Evolutionary conservation across 1,139 yeast genomes (phyloP).

Genomic region (Ogataea hybrid): DNA sequence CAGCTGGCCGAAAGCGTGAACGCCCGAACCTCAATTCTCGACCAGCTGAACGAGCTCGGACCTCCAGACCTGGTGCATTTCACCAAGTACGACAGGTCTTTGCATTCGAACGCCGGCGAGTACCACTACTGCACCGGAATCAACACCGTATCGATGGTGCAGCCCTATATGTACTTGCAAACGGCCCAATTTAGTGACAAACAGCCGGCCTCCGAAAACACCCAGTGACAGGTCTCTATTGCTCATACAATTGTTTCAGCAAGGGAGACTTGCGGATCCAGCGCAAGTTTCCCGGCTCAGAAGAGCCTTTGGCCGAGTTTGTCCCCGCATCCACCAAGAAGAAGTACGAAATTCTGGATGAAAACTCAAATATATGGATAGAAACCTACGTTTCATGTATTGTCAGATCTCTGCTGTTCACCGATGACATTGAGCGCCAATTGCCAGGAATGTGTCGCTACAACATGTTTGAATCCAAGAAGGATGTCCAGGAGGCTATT

Average conservation of each 20-base stretch:
- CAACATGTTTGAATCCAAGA: constrained; percentile 42
- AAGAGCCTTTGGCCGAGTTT: constrained; percentile 30
- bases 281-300: constrained; percentile 32
- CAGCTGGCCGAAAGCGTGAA: constrained; percentile 32
- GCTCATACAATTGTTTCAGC: constrained; percentile 48
- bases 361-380: constrained; percentile 55
- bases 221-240: constrained; percentile 43
- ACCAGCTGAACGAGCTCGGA: constrained; percentile 53
- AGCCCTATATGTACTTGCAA: constrained; percentile 72
- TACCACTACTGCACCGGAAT: constrained; percentile 73
- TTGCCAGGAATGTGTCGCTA: constrained; percentile 50
- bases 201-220: constrained; percentile 24
- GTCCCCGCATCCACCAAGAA: constrained; percentile 23
- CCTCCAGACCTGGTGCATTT: constrained; percentile 89
- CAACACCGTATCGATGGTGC: constrained; percentile 56
- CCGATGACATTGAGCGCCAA: constrained; percentile 64
- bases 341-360: constrained; percentile 22
- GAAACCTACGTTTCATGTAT: constrained; percentile 79
- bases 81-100: constrained; percentile 41
- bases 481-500: constrained; percentile 54
- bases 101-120: constrained; percentile 42
- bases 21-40: constrained; percentile 27
- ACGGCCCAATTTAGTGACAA: constrained; percentile 43
- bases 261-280: constrained; percentile 46
- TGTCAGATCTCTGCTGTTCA: constrained; percentile 66